phyloP scores from a whole-genome alignment of 225 moss, liverwort and hornwort genomes.

The Pseudoscleropodium purum region DNA sequence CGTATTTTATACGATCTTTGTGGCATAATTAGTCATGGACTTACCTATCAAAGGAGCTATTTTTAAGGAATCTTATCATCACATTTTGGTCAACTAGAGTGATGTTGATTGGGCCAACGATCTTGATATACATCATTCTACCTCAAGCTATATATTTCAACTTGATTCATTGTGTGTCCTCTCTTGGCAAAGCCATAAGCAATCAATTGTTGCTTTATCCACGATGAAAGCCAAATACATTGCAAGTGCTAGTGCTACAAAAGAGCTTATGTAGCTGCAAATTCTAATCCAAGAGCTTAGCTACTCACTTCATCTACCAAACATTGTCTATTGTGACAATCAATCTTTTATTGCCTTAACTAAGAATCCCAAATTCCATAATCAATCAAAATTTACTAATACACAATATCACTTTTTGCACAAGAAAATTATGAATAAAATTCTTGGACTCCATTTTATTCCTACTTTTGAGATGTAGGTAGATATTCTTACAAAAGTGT shows the following conservation, averaged over 20 bases:
- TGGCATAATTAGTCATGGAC: not conserved
- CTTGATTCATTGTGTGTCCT: not conserved
- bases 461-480: too few relatives aligned
- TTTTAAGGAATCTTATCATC: not conserved
- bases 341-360: not conserved
- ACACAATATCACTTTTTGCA: too few relatives aligned
- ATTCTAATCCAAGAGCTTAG: not conserved
- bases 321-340: not conserved
- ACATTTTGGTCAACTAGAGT: accelerated
- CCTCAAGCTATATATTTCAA: not conserved
- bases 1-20: accelerated
- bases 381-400: not conserved
- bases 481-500: too few relatives aligned
- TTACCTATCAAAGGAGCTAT: not conserved
- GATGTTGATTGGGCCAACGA: not conserved
- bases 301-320: not conserved
- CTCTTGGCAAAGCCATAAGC: not conserved
- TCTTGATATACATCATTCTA: accelerated
- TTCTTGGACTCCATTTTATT: too few relatives aligned
- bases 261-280: not conserved
- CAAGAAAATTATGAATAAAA: too few relatives aligned
- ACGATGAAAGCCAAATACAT: not conserved
- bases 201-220: not conserved
- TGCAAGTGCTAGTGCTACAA: not conserved
- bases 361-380: not conserved